Evolutionary conservation across 192 early-diverging fungal species (phyloP).

Genomic region (Umbelopsis vinacea): DNA sequence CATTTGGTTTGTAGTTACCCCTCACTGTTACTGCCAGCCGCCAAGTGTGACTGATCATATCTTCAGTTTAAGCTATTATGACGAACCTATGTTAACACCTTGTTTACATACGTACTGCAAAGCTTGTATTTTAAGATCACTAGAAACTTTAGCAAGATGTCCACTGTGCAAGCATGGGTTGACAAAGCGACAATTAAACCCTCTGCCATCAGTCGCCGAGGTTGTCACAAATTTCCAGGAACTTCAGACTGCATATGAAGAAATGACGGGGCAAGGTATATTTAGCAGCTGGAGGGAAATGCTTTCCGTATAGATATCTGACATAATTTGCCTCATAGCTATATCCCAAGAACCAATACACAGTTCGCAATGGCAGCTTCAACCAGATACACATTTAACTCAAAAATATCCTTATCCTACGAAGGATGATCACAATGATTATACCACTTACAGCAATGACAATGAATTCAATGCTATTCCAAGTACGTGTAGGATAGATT

Average conservation of each 20-base stretch:
- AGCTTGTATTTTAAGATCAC: slow-evolving; percentile 11
- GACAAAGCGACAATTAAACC: slow-evolving; percentile 9
- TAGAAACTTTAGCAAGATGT: background rate
- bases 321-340: background rate
- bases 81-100: slow-evolving; percentile 8
- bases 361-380: slow-evolving; percentile 10
- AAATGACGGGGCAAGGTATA: background rate
- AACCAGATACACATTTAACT: background rate
- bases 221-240: background rate
- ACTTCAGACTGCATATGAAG: slow-evolving; percentile 7
- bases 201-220: background rate
- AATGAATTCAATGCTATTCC: background rate
- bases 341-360: slow-evolving; percentile 15
- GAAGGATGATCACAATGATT: background rate
- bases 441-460: background rate
- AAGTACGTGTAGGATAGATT: no score
- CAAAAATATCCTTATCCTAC: slow-evolving; percentile 11
- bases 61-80: background rate
- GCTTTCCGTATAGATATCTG: no score
- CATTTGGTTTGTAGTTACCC: background rate
- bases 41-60: background rate
- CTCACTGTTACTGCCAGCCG: no score
- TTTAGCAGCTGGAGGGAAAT: background rate
- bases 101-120: slow-evolving; percentile 21
- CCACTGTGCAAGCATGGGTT: background rate